These are phyloP conservation scores for Gypsophila paniculata DNA, from an alignment of 179 eudicot species.

Conservation along the genomic window DNA sequence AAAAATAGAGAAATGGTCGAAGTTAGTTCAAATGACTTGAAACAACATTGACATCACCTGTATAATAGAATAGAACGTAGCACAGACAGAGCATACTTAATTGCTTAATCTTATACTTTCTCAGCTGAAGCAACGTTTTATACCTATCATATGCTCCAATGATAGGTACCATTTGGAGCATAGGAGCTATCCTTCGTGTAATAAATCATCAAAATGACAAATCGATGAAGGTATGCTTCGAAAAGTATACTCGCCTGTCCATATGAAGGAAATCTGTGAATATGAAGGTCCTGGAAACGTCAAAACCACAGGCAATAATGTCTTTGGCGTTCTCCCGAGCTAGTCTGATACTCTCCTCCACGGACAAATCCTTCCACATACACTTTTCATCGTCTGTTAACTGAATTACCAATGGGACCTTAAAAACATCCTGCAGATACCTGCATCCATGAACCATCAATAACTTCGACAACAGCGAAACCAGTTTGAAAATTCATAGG, in stretches of 20 bases:
- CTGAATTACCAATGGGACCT: constrained; percentile 94
- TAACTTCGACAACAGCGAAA: constrained; percentile 8
- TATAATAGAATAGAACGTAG: not conserved
- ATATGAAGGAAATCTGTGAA: constrained; percentile 86
- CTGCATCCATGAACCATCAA: constrained; percentile 43
- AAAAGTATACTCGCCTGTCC: constrained; percentile 63
- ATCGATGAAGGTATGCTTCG: not conserved
- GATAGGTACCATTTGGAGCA: not conserved
- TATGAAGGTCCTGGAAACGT: constrained; percentile 77
- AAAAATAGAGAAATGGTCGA: constrained; percentile 10
- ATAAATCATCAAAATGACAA: not conserved
- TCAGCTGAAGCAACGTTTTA: not conserved
- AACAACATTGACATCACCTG: not conserved
- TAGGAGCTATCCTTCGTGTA: not conserved
- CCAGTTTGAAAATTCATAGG: not conserved
- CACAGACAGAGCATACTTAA: not conserved
- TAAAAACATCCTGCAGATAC: constrained; percentile 95
- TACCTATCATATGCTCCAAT: constrained; percentile 1
- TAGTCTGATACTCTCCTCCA: constrained; percentile 90
- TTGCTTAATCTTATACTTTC: not conserved
- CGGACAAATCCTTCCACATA: constrained; percentile 88
- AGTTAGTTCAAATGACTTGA: not conserved
- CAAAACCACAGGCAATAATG: constrained; percentile 97
- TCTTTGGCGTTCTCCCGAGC: constrained; percentile 98
- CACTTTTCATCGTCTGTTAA: constrained; percentile 98